Conservation (phyloP, 352 stramenopile species). For the Phytopythium vexans region DNA sequence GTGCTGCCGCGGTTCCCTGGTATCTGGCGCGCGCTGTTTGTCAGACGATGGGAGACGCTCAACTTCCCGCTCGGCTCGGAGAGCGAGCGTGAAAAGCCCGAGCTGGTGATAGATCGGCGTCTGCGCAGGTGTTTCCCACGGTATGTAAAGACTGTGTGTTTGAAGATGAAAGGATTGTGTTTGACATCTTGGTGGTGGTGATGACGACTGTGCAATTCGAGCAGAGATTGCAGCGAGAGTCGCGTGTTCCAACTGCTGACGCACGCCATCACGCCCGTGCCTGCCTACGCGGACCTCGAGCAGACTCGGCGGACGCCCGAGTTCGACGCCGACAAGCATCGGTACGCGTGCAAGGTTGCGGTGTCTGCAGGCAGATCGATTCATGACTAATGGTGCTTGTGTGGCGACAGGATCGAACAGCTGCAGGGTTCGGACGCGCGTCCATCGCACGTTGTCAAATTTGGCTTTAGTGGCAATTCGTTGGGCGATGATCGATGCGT, state of each 20-base stretch:
- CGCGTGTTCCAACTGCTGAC: conserved; percentile 69
- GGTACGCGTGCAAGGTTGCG: conserved; percentile 21
- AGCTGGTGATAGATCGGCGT: conserved; percentile 25
- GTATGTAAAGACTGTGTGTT: conserved; percentile 5
- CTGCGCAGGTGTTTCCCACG: conserved; percentile 33
- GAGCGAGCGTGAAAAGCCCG: not conserved
- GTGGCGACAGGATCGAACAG: conserved; percentile 15
- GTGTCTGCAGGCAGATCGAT: not conserved
- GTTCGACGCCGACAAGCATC: conserved; percentile 36
- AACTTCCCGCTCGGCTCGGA: conserved; percentile 43
- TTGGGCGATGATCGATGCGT: conserved; percentile 71
- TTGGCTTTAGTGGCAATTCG: conserved; percentile 46
- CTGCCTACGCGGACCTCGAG: conserved; percentile 60
- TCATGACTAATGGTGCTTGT: not conserved
- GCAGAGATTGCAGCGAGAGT: conserved; percentile 45
- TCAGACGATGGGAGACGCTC: conserved; percentile 51
- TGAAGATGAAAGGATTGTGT: not conserved
- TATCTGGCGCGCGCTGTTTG: conserved; percentile 61
- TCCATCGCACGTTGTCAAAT: conserved; percentile 27
- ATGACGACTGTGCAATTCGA: not conserved
- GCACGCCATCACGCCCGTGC: conserved; percentile 59
- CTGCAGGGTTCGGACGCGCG: conserved; percentile 22
- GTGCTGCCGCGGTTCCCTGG: conserved; percentile 47
- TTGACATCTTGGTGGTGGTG: not conserved
- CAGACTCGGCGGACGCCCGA: conserved; percentile 30